Evolutionary conservation across 2,329 filamentous ascomycete genomes (phyloP).

Genomic region (Lachnellula subtilissima): DNA sequence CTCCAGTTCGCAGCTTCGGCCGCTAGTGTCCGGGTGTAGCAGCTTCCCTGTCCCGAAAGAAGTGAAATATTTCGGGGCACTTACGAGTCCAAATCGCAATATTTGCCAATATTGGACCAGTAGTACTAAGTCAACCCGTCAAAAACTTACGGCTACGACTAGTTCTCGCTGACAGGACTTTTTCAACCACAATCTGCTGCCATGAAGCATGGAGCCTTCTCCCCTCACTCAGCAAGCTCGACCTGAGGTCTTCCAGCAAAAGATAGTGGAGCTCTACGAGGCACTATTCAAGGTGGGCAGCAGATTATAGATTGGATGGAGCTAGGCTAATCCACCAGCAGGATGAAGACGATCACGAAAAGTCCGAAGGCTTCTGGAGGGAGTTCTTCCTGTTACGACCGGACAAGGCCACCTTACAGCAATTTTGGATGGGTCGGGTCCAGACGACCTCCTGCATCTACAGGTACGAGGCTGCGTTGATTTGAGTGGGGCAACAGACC

Average conservation of each 20-base stretch:
- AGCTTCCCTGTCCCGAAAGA: neutral
- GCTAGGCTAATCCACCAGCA: slow-evolving; percentile 33
- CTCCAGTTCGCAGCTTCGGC: neutral
- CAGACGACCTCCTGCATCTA: slow-evolving; percentile 70
- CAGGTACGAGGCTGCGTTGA: slow-evolving; percentile 56
- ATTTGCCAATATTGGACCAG: neutral
- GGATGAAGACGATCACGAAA: slow-evolving; percentile 62
- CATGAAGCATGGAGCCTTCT: slow-evolving; percentile 70
- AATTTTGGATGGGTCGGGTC: slow-evolving; percentile 65
- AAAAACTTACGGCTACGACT: slow-evolving; percentile 1
- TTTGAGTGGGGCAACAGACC: neutral
- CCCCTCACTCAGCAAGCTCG: slow-evolving; percentile 89
- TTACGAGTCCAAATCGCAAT: neutral
- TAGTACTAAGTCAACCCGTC: neutral
- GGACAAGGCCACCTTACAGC: slow-evolving; percentile 63
- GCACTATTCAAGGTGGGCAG: slow-evolving; percentile 65
- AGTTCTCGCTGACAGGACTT: neutral
- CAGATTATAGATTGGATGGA: neutral
- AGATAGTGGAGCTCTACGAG: slow-evolving; percentile 87
- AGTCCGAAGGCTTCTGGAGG: slow-evolving; percentile 87
- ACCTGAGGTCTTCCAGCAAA: slow-evolving; percentile 87
- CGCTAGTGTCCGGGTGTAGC: neutral
- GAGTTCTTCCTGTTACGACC: slow-evolving; percentile 91
- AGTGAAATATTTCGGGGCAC: neutral
- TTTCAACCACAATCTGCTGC: slow-evolving; percentile 13